Conservation (phyloP, 1,284 basidiomycete species). For the Fomitiporia mediterranea region DNA sequence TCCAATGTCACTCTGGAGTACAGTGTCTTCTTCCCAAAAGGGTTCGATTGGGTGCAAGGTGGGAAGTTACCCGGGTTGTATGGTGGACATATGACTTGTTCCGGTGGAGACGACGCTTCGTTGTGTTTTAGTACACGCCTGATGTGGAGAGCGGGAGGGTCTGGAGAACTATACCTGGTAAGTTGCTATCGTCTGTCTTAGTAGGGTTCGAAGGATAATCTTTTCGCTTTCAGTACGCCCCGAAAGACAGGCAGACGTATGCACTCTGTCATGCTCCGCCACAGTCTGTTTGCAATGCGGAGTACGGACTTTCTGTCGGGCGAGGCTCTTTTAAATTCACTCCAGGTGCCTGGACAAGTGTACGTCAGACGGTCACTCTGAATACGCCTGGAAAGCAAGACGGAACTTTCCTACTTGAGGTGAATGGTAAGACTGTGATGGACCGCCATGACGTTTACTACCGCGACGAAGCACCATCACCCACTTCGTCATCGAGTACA, state of each 20-base stretch:
- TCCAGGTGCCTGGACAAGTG: constrained; percentile 60
- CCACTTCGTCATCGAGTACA: constrained; percentile 16
- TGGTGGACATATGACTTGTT: constrained; percentile 62
- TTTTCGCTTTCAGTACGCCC: constrained; percentile 27
- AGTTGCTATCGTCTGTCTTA: constrained; percentile 23
- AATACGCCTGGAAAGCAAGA: constrained; percentile 64
- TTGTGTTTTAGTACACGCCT: constrained; percentile 69
- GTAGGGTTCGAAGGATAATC: neutral
- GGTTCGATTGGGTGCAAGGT: constrained; percentile 54
- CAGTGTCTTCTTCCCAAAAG: constrained; percentile 26
- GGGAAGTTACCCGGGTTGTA: constrained; percentile 73
- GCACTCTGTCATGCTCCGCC: constrained; percentile 53
- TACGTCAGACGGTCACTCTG: constrained; percentile 58
- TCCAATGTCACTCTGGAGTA: constrained; percentile 26
- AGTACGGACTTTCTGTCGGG: constrained; percentile 68
- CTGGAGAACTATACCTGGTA: constrained; percentile 71
- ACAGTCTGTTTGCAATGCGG: constrained; percentile 54
- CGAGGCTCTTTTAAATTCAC: constrained; percentile 69
- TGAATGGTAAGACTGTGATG: constrained; percentile 37
- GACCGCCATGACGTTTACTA: constrained; percentile 56
- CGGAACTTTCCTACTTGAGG: constrained; percentile 38
- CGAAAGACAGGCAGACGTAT: constrained; percentile 44
- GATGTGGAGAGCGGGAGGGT: constrained; percentile 65
- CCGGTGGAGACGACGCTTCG: constrained; percentile 57
- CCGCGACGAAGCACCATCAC: constrained; percentile 37